phyloP scores from a whole-genome alignment of 2,329 filamentous ascomycete genomes.

The Pseudocercospora crystallina region DNA sequence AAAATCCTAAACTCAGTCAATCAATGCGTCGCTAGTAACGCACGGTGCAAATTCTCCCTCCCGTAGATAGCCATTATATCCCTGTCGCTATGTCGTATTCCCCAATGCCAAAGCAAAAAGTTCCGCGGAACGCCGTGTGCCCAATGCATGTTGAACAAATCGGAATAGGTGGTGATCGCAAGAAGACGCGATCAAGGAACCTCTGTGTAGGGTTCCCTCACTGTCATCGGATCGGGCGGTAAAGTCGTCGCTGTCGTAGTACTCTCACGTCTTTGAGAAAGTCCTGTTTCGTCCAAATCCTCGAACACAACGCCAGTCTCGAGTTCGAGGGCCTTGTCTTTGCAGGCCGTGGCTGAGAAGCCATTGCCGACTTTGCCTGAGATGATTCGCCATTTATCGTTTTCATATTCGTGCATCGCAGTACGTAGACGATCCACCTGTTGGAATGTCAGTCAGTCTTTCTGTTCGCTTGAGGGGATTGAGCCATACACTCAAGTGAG shows the following conservation, averaged over 20 bases:
- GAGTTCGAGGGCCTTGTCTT: conserved; percentile 72
- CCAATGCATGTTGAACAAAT: not conserved
- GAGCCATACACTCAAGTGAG: not conserved
- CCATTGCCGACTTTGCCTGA: conserved; percentile 87
- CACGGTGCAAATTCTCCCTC: not conserved
- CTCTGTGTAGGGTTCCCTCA: conserved; percentile 3
- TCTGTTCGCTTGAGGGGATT: not conserved
- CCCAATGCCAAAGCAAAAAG: not conserved
- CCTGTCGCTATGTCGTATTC: not conserved
- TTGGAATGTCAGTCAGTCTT: not conserved
- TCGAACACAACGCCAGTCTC: conserved; percentile 23
- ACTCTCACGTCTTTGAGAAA: conserved; percentile 1
- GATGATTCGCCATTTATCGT: conserved; percentile 90
- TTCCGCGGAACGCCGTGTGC: conserved; percentile 1
- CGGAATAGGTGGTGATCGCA: not conserved
- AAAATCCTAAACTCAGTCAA: not conserved
- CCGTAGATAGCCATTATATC: not conserved
- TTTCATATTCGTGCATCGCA: conserved; percentile 80
- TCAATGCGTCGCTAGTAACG: no score
- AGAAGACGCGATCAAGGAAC: not conserved
- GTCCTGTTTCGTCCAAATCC: conserved; percentile 15
- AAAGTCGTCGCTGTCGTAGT: conserved; percentile 13
- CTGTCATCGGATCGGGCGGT: conserved; percentile 10
- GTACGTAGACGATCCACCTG: conserved; percentile 72
- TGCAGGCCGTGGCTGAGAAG: conserved; percentile 83